Evolutionary conservation across 192 early-diverging fungal species (phyloP).

Genomic region (Coemansia guatemalensis): DNA sequence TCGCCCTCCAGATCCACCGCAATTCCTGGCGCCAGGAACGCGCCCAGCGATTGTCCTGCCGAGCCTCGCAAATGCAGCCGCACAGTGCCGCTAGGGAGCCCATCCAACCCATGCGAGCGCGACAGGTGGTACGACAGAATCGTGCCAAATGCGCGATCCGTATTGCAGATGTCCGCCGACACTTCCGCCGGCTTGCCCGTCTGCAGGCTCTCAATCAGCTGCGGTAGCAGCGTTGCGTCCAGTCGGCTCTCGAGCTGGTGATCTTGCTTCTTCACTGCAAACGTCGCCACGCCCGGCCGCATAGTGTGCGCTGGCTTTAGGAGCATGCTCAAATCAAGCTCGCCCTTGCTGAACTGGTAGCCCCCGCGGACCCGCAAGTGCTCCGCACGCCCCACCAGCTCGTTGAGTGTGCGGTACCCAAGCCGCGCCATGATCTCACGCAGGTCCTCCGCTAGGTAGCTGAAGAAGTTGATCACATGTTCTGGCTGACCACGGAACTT

Average conservation of each 20-base stretch:
- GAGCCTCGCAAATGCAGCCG: constrained; percentile 84
- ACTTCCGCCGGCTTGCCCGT: constrained; percentile 60
- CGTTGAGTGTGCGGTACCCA: constrained; percentile 89
- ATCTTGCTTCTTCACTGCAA: constrained; percentile 81
- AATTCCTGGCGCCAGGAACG: constrained; percentile 89
- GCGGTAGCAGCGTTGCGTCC: constrained; percentile 85
- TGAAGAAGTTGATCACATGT: constrained; percentile 98
- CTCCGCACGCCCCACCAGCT: constrained; percentile 96
- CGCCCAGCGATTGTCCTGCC: constrained; percentile 95
- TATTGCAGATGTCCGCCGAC: constrained; percentile 77
- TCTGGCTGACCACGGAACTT: constrained; percentile 97
- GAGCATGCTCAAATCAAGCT: constrained; percentile 82
- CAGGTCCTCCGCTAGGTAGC: constrained; percentile 93
- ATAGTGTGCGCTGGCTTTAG: constrained; percentile 84
- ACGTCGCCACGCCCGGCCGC: constrained; percentile 84
- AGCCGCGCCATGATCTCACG: constrained; percentile 92
- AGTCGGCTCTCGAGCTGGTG: constrained; percentile 84
- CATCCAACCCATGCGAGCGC: constrained; percentile 68
- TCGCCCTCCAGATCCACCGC: constrained; percentile 94
- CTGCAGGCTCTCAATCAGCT: constrained; percentile 70
- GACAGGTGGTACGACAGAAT: constrained; percentile 92
- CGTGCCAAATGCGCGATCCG: constrained; percentile 92
- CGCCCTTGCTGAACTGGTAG: constrained; percentile 79
- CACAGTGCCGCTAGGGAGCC: constrained; percentile 86
- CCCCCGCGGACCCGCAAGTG: constrained; percentile 75